phyloP scores from a whole-genome alignment of 345 rosid species.

The Theobroma cacao region DNA sequence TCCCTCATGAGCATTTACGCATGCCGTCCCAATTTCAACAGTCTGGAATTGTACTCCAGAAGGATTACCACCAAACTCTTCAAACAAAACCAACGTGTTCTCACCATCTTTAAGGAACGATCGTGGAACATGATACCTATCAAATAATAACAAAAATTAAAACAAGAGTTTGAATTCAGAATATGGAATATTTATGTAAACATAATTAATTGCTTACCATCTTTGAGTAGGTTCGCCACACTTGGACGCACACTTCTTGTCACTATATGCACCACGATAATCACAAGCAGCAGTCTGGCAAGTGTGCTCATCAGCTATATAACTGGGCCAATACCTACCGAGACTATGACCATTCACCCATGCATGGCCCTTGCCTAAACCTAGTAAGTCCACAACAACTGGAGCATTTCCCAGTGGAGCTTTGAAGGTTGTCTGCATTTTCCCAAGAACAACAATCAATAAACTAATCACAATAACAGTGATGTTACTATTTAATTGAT shows the following conservation, averaged over 20 bases:
- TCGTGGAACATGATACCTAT: slow-evolving; percentile 55
- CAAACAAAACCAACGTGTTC: slow-evolving; percentile 53
- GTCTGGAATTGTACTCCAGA: slow-evolving; percentile 31
- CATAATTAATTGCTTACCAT: slow-evolving; percentile 36
- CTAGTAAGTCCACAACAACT: slow-evolving; percentile 46
- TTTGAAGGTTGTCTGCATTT: slow-evolving; percentile 28
- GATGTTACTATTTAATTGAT: too few species aligned
- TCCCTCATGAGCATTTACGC: slow-evolving; percentile 37
- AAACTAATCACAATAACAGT: neutral
- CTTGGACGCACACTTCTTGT: slow-evolving; percentile 36
- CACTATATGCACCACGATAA: slow-evolving; percentile 32
- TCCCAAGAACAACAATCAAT: neutral
- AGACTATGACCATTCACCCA: slow-evolving; percentile 55
- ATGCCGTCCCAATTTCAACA: slow-evolving; percentile 25
- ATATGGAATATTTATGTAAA: neutral
- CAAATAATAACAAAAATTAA: neutral
- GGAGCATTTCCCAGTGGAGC: slow-evolving; percentile 34
- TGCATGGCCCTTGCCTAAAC: slow-evolving; percentile 64
- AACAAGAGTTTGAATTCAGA: too few species aligned
- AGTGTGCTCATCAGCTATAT: slow-evolving; percentile 19
- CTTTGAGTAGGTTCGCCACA: slow-evolving; percentile 58
- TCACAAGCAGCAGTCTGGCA: slow-evolving; percentile 34
- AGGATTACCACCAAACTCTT: slow-evolving; percentile 60
- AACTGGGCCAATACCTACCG: slow-evolving; percentile 55
- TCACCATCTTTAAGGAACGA: slow-evolving; percentile 29